Evolutionary conservation across 2,329 filamentous ascomycete genomes (phyloP).

Genomic region (Sporothrix protearum): DNA sequence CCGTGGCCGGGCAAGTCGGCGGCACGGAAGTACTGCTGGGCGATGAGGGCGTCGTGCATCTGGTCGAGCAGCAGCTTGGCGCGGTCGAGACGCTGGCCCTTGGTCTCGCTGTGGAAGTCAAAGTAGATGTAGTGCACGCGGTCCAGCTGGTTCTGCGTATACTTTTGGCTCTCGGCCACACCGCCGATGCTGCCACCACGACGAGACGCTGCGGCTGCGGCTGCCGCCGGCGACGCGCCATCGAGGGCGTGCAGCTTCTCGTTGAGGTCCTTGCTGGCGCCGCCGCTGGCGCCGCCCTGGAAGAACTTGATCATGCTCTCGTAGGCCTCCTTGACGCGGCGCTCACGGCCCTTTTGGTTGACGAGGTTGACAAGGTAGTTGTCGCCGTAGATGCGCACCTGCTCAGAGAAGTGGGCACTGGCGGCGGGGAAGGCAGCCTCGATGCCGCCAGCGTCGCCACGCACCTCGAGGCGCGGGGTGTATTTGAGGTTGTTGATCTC

Average conservation of each 20-base stretch:
- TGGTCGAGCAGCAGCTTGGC: slow-evolving; percentile 82
- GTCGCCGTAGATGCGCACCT: slow-evolving; percentile 89
- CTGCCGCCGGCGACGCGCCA: background rate
- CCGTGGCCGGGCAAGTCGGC: slow-evolving; percentile 74
- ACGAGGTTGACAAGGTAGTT: slow-evolving; percentile 97
- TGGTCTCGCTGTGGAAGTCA: slow-evolving; percentile 97
- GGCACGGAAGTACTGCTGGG: slow-evolving; percentile 89
- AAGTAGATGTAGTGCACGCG: slow-evolving; percentile 96
- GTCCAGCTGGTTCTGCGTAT: slow-evolving; percentile 52
- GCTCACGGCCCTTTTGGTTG: slow-evolving; percentile 91
- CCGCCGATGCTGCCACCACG: slow-evolving; percentile 31
- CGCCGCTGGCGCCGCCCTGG: slow-evolving; percentile 57
- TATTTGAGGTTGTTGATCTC: slow-evolving; percentile 94
- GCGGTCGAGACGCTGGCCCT: slow-evolving; percentile 89
- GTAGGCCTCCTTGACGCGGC: slow-evolving; percentile 85
- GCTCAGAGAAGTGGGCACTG: slow-evolving; percentile 84
- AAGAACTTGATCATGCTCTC: slow-evolving; percentile 82
- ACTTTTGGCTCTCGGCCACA: slow-evolving; percentile 2
- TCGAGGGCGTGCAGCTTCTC: slow-evolving; percentile 27
- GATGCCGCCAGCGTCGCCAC: slow-evolving; percentile 77
- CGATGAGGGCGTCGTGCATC: slow-evolving; percentile 68
- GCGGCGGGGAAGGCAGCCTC: slow-evolving; percentile 77
- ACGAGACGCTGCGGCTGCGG: slow-evolving; percentile 40
- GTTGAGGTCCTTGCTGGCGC: slow-evolving; percentile 76
- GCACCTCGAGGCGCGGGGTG: slow-evolving; percentile 83